Percentiles rank a stretch among this genome's conserved stretches.
Evolutionary conservation across 441 rosid genomes (phyloP).

Genomic region (Arabidopsis lyrata): DNA sequence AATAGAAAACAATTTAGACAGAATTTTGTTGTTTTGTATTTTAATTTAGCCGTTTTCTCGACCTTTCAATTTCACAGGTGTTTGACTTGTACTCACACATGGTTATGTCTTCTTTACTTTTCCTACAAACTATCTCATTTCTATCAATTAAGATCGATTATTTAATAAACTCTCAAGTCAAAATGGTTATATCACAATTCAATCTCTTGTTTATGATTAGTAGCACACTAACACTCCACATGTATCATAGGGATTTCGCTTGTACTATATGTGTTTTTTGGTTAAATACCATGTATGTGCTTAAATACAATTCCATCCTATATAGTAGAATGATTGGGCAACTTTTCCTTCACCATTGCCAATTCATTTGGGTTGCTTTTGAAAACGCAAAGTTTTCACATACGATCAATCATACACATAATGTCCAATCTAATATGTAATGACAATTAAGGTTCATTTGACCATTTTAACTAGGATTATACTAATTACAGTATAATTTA

Average conservation of each 20-base stretch:
- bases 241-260: background rate
- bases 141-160: background rate
- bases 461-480: background rate
- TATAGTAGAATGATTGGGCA: background rate
- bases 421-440: background rate
- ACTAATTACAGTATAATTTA: background rate
- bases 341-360: background rate
- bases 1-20: background rate
- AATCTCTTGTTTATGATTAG: background rate
- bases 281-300: background rate
- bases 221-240: slow-evolving; percentile 3
- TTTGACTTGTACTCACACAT: background rate
- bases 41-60: background rate
- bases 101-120: background rate
- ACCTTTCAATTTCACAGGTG: slow-evolving; percentile 9
- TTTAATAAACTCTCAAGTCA: background rate
- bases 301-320: background rate
- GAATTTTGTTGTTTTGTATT: slow-evolving; percentile 3
- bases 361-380: background rate
- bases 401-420: background rate
- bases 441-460: background rate
- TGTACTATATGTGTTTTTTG: background rate
- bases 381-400: background rate
- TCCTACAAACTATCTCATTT: background rate
- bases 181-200: slow-evolving; percentile 3